Evolutionary conservation across 164 flowering plant genomes (phyloP), one percentile per base, ranked within the genome.

Genomic region (Chimonanthus praecox): DNA sequence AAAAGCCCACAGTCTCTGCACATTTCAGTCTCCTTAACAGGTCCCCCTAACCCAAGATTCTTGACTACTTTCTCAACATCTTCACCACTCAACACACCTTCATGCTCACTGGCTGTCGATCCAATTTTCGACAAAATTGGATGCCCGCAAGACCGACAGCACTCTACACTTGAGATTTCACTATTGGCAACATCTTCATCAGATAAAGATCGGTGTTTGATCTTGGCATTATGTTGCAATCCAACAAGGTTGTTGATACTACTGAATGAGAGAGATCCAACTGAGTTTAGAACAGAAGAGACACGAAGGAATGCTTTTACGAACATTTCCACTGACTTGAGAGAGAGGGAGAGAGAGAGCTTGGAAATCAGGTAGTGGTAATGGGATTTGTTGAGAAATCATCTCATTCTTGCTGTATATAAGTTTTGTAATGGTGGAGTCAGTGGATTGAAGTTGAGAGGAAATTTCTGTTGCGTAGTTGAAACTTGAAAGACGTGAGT

Each of bases 41-140:
- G 6, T 6, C 67, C 49, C 60, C 47, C 69, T 49, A 72, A 48
- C 1, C 62, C 75, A 3, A 72, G 75, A 20, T 43, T 72, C 48
- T 50, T 49, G 0, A 72, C 16, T 20, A 72, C 69, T 15, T 15
- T 65, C 5, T 72, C 69, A 33, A 65, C 43, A 33, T 72, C 75
- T 13, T 64, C 61, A 49, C 43, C 48, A 43, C 45, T 65, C 67
- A 72, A 45, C 21, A 33, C 50, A 15, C 45, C 61, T 63, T 49
- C 13, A 20, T 64, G 45, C n/a, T 58, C 20, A 8, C 4, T 4
- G 3, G 5, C 13, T 45, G 21, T 45, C 46, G 16, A 7, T n/a
- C 10, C 7, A 7, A 7, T 7, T 44, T 45, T 18, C 8, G 68
- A 44, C 7, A 49, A 20, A 21, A 6, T 20, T 16, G 20, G 74